phyloP scores from a whole-genome alignment of 768 basidiomycete genomes.

The Saitozyma sp. region DNA sequence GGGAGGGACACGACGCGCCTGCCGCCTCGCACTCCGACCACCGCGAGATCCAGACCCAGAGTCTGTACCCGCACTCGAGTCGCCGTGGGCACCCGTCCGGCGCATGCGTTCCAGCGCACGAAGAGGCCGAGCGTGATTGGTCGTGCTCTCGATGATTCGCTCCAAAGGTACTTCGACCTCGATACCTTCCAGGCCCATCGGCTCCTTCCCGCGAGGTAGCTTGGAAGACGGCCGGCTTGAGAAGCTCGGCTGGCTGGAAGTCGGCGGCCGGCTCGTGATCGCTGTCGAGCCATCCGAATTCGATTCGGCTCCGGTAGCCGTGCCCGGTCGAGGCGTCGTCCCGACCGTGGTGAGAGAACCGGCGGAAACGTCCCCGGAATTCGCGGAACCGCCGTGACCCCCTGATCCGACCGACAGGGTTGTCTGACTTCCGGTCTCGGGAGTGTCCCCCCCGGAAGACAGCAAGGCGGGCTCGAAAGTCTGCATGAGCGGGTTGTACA shows the following conservation, averaged over 20 bases:
- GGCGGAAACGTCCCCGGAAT: constrained; percentile 16
- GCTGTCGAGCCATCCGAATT: neutral
- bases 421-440: constrained; percentile 29
- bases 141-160: constrained; percentile 71
- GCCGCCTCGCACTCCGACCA: constrained; percentile 3
- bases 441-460: constrained; percentile 21
- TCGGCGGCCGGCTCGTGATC: neutral
- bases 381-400: neutral
- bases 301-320: neutral
- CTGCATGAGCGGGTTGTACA: constrained; percentile 69
- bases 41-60: constrained; percentile 18
- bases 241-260: neutral
- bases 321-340: constrained; percentile 16
- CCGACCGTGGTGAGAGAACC: constrained; percentile 30
- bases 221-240: neutral
- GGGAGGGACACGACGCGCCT: constrained; percentile 2
- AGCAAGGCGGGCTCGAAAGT: constrained; percentile 38
- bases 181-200: constrained; percentile 45
- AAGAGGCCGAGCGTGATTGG: constrained; percentile 66
- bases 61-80: constrained; percentile 9
- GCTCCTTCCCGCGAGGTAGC: constrained; percentile 9
- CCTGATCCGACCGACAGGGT: constrained; percentile 18
- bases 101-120: constrained; percentile 70
- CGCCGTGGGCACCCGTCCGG: constrained; percentile 48
- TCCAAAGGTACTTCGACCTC: constrained; percentile 57